These are phyloP conservation scores for Rhizopus stolonifer DNA, from an alignment of 371 early-diverging fungal species.

Conservation along the genomic window DNA sequence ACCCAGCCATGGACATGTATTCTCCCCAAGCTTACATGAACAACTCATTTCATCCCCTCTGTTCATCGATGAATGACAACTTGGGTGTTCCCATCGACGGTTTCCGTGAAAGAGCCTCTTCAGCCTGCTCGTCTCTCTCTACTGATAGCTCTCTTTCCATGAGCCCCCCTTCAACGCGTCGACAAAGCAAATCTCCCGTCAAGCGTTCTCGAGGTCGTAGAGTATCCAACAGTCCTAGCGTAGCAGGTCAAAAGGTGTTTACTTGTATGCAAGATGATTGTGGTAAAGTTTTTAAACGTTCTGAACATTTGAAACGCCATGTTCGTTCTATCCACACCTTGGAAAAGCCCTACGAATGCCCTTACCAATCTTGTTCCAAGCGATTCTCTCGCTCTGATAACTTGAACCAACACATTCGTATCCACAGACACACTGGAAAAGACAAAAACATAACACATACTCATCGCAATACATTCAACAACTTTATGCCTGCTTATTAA, in stretches of 20 bases:
- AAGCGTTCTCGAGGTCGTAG: constrained; percentile 39
- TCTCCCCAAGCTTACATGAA: constrained; percentile 19
- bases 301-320: constrained; percentile 86
- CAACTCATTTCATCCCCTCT: constrained; percentile 14
- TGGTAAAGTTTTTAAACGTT: constrained; percentile 77
- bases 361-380: constrained; percentile 73
- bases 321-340: constrained; percentile 62
- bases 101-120: constrained; percentile 26
- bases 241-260: constrained; percentile 48
- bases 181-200: constrained; percentile 15
- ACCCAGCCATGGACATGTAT: constrained; percentile 26
- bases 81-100: background rate
- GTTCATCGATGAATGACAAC: background rate
- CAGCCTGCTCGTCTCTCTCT: constrained; percentile 23
- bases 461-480: constrained; percentile 11
- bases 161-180: constrained; percentile 16
- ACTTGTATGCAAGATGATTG: constrained; percentile 61
- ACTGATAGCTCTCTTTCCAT: constrained; percentile 7
- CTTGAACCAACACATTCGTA: constrained; percentile 71
- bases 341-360: constrained; percentile 64
- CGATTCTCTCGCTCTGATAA: constrained; percentile 85
- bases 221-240: constrained; percentile 39
- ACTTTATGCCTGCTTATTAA: constrained; percentile 25
- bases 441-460: constrained; percentile 13
- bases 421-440: constrained; percentile 53